phyloP scores from a whole-genome alignment of 208 protist species.

The Crithidia sp. region DNA sequence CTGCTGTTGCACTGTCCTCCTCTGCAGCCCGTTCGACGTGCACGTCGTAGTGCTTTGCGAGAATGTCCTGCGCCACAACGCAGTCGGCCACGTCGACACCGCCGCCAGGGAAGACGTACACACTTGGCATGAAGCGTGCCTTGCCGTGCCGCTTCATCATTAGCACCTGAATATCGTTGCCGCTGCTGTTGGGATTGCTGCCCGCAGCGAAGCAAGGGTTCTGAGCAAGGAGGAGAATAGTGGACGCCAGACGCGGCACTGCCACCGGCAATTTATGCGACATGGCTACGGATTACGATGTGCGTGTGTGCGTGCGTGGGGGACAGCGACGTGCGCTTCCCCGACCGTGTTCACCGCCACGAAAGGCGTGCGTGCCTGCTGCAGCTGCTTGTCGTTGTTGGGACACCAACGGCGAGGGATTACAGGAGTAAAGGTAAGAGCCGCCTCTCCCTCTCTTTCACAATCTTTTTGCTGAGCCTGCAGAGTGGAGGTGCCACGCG shows the following conservation, averaged over 20 bases:
- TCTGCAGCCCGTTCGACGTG: neutral
- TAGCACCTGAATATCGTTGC: slow-evolving; percentile 51
- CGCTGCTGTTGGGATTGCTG: neutral
- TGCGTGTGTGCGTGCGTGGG: too few relatives aligned
- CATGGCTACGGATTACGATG: slow-evolving; percentile 1
- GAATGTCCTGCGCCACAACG: slow-evolving; percentile 10
- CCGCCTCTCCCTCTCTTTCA: too few relatives aligned
- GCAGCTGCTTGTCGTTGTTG: too few relatives aligned
- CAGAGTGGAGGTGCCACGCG: too few relatives aligned
- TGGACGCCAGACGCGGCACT: slow-evolving; percentile 48
- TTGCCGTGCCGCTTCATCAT: slow-evolving; percentile 65
- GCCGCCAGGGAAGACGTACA: slow-evolving; percentile 68
- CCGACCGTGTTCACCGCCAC: too few relatives aligned
- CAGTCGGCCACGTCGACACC: slow-evolving; percentile 47
- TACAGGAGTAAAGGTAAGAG: too few relatives aligned
- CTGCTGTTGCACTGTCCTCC: too few relatives aligned
- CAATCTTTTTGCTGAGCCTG: too few relatives aligned
- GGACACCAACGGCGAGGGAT: too few relatives aligned
- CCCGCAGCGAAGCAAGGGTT: neutral
- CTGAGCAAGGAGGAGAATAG: slow-evolving; percentile 43
- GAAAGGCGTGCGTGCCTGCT: too few relatives aligned
- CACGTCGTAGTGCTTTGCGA: slow-evolving; percentile 2
- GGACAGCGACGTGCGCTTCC: too few relatives aligned
- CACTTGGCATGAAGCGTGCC: slow-evolving; percentile 62
- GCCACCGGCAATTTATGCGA: slow-evolving; percentile 14